Percentiles rank a stretch among this genome's conserved stretches.
phyloP scores from a whole-genome alignment of 768 basidiomycete genomes.

The Auricularia cornea region DNA sequence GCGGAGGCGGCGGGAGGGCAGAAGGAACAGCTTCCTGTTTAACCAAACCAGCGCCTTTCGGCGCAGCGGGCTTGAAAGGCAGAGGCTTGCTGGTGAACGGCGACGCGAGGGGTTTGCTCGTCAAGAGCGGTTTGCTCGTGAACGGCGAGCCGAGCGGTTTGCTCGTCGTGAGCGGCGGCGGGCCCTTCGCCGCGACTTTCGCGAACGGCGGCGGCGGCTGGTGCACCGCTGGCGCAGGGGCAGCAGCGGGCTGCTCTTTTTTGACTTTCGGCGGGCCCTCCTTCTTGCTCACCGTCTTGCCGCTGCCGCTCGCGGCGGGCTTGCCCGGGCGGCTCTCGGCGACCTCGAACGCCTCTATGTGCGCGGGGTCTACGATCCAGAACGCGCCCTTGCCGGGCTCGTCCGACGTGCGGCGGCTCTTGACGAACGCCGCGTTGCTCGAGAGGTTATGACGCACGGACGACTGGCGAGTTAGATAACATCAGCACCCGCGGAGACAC shows the following conservation, averaged over 20 bases:
- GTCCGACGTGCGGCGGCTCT: constrained; percentile 76
- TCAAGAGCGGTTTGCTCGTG: constrained; percentile 6
- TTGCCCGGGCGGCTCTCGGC: constrained; percentile 35
- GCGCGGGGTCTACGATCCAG: constrained; percentile 81
- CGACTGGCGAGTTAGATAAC: constrained; percentile 41
- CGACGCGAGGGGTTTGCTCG: not conserved
- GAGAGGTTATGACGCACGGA: constrained; percentile 95
- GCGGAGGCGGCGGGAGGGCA: not conserved
- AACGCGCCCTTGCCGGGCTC: constrained; percentile 89
- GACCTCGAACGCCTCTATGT: constrained; percentile 59
- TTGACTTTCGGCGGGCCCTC: not conserved
- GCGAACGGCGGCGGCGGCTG: not conserved
- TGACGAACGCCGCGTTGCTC: constrained; percentile 84
- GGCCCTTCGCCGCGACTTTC: not conserved
- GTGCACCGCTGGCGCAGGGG: not conserved
- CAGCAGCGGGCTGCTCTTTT: not conserved
- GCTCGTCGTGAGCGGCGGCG: constrained; percentile 3
- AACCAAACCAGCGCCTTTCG: constrained; percentile 11
- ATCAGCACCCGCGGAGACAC: constrained; percentile 1
- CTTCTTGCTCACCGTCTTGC: not conserved
- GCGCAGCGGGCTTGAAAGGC: constrained; percentile 5
- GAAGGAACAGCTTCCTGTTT: not conserved
- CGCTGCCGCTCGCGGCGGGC: not conserved
- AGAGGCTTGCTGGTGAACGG: constrained; percentile 33
- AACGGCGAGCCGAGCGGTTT: constrained; percentile 31